phyloP scores from a whole-genome alignment of 345 rosid species.

The Aethionema arabicum region DNA sequence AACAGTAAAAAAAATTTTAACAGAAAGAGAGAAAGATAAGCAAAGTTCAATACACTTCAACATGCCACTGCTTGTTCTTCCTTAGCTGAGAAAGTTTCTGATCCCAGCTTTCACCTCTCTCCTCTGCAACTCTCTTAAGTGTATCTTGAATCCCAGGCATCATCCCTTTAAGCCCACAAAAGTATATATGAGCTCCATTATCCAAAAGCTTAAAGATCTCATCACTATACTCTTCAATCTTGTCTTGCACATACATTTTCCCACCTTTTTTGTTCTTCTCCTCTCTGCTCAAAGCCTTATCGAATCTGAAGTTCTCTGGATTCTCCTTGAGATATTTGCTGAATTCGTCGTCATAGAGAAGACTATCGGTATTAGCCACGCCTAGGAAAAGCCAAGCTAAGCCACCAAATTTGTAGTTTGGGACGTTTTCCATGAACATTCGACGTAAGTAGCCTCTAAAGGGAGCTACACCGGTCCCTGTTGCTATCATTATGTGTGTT shows the following conservation, averaged over 20 bases:
- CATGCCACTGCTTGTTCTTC: slow-evolving; percentile 99
- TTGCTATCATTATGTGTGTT: slow-evolving; percentile 95
- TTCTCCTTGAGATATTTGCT: slow-evolving; percentile 67
- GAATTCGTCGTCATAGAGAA: slow-evolving; percentile 89
- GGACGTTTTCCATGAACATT: slow-evolving; percentile 90
- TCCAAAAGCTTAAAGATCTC: slow-evolving; percentile 91
- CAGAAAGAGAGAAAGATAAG: background rate
- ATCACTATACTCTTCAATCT: slow-evolving; percentile 94
- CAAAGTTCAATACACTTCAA: slow-evolving; percentile 69
- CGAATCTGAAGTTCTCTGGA: slow-evolving; percentile 81
- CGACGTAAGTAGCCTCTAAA: slow-evolving; percentile 90
- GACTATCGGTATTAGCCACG: slow-evolving; percentile 92
- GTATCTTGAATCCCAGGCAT: slow-evolving; percentile 99
- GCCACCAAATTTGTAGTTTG: slow-evolving; percentile 67
- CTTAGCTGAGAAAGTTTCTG: slow-evolving; percentile 91
- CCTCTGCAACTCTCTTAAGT: slow-evolving; percentile 80
- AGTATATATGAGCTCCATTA: slow-evolving; percentile 88
- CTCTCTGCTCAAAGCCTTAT: slow-evolving; percentile 89
- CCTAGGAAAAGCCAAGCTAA: slow-evolving; percentile 99
- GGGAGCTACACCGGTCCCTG: slow-evolving; percentile 97
- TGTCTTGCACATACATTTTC: slow-evolving; percentile 98
- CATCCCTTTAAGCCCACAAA: slow-evolving; percentile 98
- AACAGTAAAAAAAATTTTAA: background rate
- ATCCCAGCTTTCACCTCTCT: slow-evolving; percentile 94
- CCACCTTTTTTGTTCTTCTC: slow-evolving; percentile 94